Conservation (phyloP, 768 basidiomycete species). For the Neoboletus subvelutipes region DNA sequence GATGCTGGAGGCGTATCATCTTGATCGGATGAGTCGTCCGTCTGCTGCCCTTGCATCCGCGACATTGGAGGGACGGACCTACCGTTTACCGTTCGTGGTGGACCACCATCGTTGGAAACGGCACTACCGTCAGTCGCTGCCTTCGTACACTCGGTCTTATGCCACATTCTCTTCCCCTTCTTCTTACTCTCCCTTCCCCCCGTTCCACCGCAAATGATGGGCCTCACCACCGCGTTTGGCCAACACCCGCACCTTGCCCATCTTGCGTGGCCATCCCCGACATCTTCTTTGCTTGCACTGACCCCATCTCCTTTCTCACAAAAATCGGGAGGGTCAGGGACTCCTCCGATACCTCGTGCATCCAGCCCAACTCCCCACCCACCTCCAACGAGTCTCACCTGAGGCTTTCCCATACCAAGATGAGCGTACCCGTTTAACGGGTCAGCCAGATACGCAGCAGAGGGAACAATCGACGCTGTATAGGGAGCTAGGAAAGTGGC, state of each 20-base stretch:
- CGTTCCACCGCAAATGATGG: conserved; percentile 38
- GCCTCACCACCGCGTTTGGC: conserved; percentile 47
- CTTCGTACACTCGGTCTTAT: conserved; percentile 18
- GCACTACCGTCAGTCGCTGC: conserved; percentile 1
- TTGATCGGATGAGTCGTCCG: conserved; percentile 19
- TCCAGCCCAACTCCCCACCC: conserved; percentile 82
- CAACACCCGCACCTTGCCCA: conserved; percentile 53
- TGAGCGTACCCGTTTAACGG: conserved; percentile 86
- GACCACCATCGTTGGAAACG: background rate
- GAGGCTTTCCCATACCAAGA: conserved; percentile 79
- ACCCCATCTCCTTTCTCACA: background rate
- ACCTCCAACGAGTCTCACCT: conserved; percentile 75
- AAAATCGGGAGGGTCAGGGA: conserved; percentile 23
- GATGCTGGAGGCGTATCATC: conserved; percentile 14
- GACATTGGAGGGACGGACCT: conserved; percentile 4
- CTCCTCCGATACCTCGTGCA: conserved; percentile 64
- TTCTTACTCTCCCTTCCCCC: conserved; percentile 18
- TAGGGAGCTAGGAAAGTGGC: conserved; percentile 62
- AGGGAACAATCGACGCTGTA: conserved; percentile 61
- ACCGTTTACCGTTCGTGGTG: conserved; percentile 11
- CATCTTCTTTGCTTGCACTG: conserved; percentile 38
- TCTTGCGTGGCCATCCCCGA: conserved; percentile 45
- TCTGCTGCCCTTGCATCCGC: conserved; percentile 10
- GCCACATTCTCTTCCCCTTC: conserved; percentile 20
- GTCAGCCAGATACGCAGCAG: conserved; percentile 67